Conservation (phyloP, 768 basidiomycete species). For the Kockovaella imperatae region DNA sequence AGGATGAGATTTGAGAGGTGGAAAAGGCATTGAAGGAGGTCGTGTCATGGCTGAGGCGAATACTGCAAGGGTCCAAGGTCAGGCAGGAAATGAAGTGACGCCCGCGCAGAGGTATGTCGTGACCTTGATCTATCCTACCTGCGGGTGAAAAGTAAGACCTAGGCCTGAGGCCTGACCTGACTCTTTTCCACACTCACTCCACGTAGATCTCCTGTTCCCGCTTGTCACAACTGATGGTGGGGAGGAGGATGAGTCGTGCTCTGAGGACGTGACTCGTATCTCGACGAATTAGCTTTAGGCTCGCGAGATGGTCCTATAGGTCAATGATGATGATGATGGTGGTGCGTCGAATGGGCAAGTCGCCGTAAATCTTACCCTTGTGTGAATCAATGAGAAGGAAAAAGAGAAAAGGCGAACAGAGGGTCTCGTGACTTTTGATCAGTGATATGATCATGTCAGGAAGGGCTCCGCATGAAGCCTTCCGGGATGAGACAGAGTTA, state of each 20-base stretch:
- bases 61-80: background rate
- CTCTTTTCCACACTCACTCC: background rate
- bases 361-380: background rate
- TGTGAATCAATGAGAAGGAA: background rate
- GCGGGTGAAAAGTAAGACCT: background rate
- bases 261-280: background rate
- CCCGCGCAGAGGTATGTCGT: too few relatives aligned
- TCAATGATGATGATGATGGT: background rate
- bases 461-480: background rate
- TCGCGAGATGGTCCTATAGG: background rate
- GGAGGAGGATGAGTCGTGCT: background rate
- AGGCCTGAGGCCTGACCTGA: background rate
- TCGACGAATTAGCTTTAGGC: background rate
- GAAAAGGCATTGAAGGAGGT: too few relatives aligned
- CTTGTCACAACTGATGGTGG: background rate
- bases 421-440: too few relatives aligned
- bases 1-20: too few relatives aligned
- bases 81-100: too few relatives aligned
- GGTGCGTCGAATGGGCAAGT: background rate
- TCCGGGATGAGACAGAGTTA: background rate
- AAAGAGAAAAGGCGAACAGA: background rate
- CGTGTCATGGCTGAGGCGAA: background rate
- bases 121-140: too few relatives aligned
- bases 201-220: too few relatives aligned
- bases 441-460: too few relatives aligned